These are phyloP conservation scores for Heliamphora exappendiculata DNA, from an alignment of 148 eudicot genomes.

Conservation along the genomic window DNA sequence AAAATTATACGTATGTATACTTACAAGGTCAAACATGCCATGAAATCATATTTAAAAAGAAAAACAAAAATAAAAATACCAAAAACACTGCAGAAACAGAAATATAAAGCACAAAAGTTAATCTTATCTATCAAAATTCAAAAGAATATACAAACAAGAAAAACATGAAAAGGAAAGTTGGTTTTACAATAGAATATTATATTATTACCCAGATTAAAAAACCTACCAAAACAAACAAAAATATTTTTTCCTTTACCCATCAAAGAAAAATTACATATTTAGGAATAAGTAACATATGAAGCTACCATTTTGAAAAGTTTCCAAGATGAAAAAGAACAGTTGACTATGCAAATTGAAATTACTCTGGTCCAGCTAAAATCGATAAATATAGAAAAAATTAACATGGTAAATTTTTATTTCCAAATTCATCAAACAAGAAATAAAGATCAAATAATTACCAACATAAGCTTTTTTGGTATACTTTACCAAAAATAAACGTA, in stretches of 20 bases:
- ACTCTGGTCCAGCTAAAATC: neutral
- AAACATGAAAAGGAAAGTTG: neutral
- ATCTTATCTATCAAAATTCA: neutral
- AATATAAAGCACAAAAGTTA: neutral
- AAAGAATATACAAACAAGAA: neutral
- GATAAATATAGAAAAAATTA: no score
- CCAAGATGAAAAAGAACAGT: neutral
- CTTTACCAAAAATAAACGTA: neutral
- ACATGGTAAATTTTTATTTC: no score
- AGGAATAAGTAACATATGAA: no score
- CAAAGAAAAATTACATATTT: no score
- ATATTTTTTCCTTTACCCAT: neutral
- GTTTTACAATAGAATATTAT: neutral
- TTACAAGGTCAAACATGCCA: neutral
- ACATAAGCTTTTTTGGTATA: neutral
- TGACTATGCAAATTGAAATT: neutral
- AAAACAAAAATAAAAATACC: slow-evolving; percentile 8
- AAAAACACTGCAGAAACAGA: neutral
- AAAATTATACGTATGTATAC: slow-evolving; percentile 1
- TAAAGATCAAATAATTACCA: neutral
- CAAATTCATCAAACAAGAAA: neutral
- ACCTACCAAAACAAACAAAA: neutral
- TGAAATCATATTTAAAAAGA: neutral
- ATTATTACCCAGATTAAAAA: neutral
- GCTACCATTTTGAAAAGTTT: neutral